Conservation (phyloP, 202 grass and related monocot species). For the Carex arenaria region DNA sequence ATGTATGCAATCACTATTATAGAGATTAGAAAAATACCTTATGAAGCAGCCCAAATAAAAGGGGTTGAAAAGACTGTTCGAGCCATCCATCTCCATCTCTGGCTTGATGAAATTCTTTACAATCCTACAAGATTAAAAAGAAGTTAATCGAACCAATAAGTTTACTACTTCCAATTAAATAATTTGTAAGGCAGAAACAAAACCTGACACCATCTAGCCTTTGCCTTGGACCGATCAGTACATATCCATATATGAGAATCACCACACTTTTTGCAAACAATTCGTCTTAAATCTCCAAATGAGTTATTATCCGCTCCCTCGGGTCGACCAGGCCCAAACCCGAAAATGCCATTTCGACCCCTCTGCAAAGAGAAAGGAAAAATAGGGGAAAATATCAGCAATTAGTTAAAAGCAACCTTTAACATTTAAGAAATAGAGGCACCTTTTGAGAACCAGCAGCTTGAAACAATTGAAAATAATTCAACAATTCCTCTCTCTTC, state of each 20-base stretch:
- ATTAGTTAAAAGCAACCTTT: constrained; percentile 12
- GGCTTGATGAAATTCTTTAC: constrained; percentile 96
- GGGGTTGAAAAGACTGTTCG: constrained; percentile 80
- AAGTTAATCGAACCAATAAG: neutral
- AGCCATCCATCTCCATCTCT: constrained; percentile 99
- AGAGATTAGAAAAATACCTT: constrained; percentile 53
- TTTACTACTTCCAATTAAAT: neutral
- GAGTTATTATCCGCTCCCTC: constrained; percentile 71
- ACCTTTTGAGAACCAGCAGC: constrained; percentile 72
- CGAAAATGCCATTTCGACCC: constrained; percentile 56
- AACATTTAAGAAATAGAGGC: constrained; percentile 15
- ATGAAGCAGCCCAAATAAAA: constrained; percentile 76
- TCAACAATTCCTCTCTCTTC: constrained; percentile 80
- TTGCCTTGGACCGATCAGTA: constrained; percentile 74
- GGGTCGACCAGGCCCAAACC: constrained; percentile 70
- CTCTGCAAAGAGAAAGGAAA: constrained; percentile 50
- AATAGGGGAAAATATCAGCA: neutral
- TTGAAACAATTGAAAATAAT: constrained; percentile 86
- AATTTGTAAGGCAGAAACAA: neutral
- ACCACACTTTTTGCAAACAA: constrained; percentile 88
- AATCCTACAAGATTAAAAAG: constrained; percentile 51
- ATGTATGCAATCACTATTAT: neutral
- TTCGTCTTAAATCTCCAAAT: constrained; percentile 74
- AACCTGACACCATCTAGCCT: constrained; percentile 99
- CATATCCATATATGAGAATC: constrained; percentile 88